Conservation (phyloP, 169 alveolate species). For the Eimeria maxima region DNA sequence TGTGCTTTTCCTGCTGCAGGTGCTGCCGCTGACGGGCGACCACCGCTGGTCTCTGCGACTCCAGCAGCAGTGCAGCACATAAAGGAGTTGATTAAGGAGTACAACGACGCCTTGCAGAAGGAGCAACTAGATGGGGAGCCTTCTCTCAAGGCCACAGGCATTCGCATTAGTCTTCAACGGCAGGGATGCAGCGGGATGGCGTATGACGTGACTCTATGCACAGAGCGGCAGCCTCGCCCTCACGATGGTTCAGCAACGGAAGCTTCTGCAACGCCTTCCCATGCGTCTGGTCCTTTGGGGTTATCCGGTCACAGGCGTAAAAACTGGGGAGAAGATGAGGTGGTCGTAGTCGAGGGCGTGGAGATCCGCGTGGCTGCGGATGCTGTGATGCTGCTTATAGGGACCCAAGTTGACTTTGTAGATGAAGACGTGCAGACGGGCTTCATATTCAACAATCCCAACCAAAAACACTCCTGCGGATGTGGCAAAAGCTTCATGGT, state of each 20-base stretch:
- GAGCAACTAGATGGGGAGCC: background rate
- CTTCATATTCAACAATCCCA: slow-evolving; percentile 80
- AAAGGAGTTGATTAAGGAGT: slow-evolving; percentile 16
- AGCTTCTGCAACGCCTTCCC: background rate
- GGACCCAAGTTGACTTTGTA: slow-evolving; percentile 81
- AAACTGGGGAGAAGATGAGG: slow-evolving; percentile 71
- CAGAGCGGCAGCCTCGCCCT: slow-evolving; percentile 28
- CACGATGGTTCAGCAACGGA: background rate
- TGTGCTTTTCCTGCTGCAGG: background rate
- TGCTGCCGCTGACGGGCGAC: slow-evolving; percentile 10
- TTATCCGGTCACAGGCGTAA: background rate
- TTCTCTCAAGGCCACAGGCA: slow-evolving; percentile 59
- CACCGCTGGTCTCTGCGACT: slow-evolving; percentile 78
- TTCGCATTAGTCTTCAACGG: slow-evolving; percentile 78
- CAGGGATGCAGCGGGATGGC: slow-evolving; percentile 85
- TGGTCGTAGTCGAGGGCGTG: slow-evolving; percentile 57
- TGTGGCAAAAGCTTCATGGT: slow-evolving; percentile 84
- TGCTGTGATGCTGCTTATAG: slow-evolving; percentile 83
- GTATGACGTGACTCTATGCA: slow-evolving; percentile 76
- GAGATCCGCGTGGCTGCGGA: slow-evolving; percentile 75
- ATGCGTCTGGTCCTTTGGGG: background rate
- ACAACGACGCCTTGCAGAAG: slow-evolving; percentile 63
- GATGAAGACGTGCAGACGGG: slow-evolving; percentile 80
- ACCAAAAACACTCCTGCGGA: slow-evolving; percentile 81
- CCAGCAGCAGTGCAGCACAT: slow-evolving; percentile 73